Evolutionary conservation across 1,139 yeast species (phyloP), one percentile per base, ranked within the genome.

Genomic region (Schizosaccharomyces versatilis): DNA sequence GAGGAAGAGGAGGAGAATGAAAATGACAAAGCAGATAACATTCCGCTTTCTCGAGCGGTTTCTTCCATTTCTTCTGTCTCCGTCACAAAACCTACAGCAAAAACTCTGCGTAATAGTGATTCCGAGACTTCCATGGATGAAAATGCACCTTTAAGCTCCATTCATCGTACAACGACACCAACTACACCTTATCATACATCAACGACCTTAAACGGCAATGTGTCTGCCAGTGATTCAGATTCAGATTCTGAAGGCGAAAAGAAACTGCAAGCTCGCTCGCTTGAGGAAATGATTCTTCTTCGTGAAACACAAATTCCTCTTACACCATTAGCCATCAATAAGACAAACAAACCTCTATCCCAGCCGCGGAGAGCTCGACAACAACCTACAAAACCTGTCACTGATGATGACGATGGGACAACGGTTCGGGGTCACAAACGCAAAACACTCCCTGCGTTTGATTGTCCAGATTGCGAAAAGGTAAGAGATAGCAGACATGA

Each of bases 381-480:
- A 14, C 41, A 14, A 39, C 41, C 41, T 2, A 3, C 14, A 12
- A 14, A 39, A 6, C 41, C 19, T 24, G 36, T 19, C 10, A 19
- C 19, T 44, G 12, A 12, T 2, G 14, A 39, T 14, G 49, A 44
- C 9, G 49, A 44, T 32, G 49, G 19, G 1, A 24, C 32, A 24
- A 24, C 32, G 32, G 7, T 44, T 44, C 49, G 49, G n/a, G 49
- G 49, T 2, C 19, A 44, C 15, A 44, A 44, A 44, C 49, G 49
- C n/a, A 44, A 44, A 32, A 9, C 36, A 44, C 32, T 44, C 7
- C 49, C 49, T 17, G 49, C 49, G 10, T 44, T 24, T 32, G 49
- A 44, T 24, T 44, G 49, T 19, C 49, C 49, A 7, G 49, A 44
- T 44, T 44, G 49, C n/a, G 14, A 44, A 44, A 44, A 44, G 32